phyloP scores from a whole-genome alignment of 768 basidiomycete species.

The Auriscalpium microsporum region DNA sequence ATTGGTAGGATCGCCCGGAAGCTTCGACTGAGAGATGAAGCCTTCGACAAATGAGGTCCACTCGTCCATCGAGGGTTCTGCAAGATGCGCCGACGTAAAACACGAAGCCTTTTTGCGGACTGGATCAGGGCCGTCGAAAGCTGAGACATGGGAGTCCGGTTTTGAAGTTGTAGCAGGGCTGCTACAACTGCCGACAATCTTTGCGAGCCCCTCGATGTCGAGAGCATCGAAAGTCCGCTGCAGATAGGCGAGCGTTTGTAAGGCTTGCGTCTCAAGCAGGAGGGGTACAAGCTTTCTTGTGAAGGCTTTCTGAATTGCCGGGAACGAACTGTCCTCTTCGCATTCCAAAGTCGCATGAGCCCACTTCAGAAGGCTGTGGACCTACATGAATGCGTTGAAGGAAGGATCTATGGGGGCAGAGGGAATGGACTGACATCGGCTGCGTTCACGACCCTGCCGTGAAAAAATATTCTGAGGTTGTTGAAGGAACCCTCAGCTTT shows the following conservation, averaged over 20 bases:
- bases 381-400: not conserved
- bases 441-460: constrained; percentile 53
- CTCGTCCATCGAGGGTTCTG: constrained; percentile 53
- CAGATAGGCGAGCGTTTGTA: constrained; percentile 45
- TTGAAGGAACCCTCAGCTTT: constrained; percentile 58
- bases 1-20: constrained; percentile 13
- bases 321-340: constrained; percentile 4
- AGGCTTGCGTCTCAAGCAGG: constrained; percentile 42
- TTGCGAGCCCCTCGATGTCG: constrained; percentile 73
- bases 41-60: constrained; percentile 55
- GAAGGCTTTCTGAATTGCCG: constrained; percentile 40
- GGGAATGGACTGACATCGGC: constrained; percentile 37
- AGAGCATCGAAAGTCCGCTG: constrained; percentile 74
- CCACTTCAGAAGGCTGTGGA: not conserved
- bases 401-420: not conserved
- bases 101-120: constrained; percentile 11
- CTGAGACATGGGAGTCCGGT: not conserved
- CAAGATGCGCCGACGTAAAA: constrained; percentile 3
- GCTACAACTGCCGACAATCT: constrained; percentile 3
- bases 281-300: constrained; percentile 38
- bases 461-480: constrained; percentile 74
- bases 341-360: not conserved
- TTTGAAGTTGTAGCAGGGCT: too few species aligned
- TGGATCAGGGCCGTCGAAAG: not conserved
- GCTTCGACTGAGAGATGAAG: constrained; percentile 29